These are phyloP conservation scores for Cutaneotrichosporon cutaneum DNA, from an alignment of 1,284 basidiomycete genomes.

Conservation along the genomic window DNA sequence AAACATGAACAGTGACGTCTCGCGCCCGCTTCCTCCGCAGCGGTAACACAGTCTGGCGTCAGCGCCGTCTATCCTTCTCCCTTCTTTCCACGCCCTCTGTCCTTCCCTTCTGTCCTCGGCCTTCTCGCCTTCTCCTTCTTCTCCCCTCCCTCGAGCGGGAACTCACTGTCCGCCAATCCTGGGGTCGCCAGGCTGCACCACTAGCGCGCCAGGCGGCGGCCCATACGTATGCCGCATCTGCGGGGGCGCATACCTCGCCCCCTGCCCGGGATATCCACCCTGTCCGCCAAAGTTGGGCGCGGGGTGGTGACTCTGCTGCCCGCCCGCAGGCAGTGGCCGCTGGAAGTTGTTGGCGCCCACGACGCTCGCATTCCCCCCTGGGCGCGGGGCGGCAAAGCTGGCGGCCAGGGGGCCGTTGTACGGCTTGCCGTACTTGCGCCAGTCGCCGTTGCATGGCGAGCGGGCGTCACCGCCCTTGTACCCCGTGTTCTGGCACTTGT, in stretches of 20 bases:
- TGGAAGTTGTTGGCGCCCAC: conserved; percentile 44
- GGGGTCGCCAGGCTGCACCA: conserved; percentile 46
- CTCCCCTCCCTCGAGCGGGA: neutral
- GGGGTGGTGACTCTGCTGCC: neutral
- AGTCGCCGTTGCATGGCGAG: conserved; percentile 42
- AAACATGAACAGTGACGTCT: conserved; percentile 42
- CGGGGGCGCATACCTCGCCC: conserved; percentile 16
- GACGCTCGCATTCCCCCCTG: conserved; percentile 31
- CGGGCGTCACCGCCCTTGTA: conserved; percentile 48
- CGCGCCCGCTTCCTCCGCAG: conserved; percentile 43
- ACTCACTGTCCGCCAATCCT: conserved; percentile 49
- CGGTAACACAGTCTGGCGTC: conserved; percentile 34
- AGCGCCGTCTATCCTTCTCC: neutral
- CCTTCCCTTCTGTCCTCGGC: conserved; percentile 4
- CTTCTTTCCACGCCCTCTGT: neutral
- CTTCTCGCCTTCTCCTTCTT: neutral
- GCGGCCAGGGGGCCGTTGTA: conserved; percentile 46
- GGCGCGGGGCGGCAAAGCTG: conserved; percentile 35
- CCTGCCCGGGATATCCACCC: neutral
- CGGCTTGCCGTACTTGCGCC: conserved; percentile 49
- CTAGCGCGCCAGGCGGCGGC: conserved; percentile 37
- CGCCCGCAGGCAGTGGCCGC: conserved; percentile 34
- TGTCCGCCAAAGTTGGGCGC: neutral
- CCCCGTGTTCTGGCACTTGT: conserved; percentile 51
- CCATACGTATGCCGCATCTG: conserved; percentile 9